Evolutionary conservation across 1,284 basidiomycete genomes (phyloP), one percentile per base, ranked within the genome.

Genomic region (Boletus smithii): DNA sequence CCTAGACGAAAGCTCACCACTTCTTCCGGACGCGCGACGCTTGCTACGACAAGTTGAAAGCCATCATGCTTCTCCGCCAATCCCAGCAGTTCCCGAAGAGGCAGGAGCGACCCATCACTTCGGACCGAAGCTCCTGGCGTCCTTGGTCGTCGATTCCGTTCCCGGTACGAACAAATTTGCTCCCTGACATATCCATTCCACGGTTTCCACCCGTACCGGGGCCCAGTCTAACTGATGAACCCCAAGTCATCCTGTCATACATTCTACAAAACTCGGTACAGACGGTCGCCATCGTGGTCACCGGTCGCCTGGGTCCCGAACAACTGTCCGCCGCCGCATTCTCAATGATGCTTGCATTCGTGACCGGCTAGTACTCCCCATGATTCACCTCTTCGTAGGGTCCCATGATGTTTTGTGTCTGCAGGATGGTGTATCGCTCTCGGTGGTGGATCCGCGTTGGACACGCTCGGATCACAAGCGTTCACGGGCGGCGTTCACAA

Each of bases 341-440:
- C 57, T 77, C 82, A 22, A 68, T 85, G 58, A 88, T 88, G 85
- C 67, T 88, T 53, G 85, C 85, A 14, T 85, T 81, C 62, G 85
- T 88, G 26, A 82, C 84, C 73, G 82, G 85, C 77, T 64, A 79
- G 83, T 82, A 61, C 54, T 61, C 53, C 27, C 51, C 54, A 42
- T 54, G 51, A 56, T 46, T 50, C 57, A 9, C 24, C 9, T 53
- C 60, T 58, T 55, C n/a, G n/a, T n/a, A 64, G 70, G 73, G 73
- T 81, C 79, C 75, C 77, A 81, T 70, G 59, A 80, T 68, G 58
- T 59, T 56, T 62, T 35, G 23, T 24, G 8, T 54, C 50, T 58
- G 53, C 50, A 85, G 85, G 84, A 18, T 86, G 85, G 83, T 82
- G 80, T 57, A 73, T 88, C 48, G 85, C 85, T 5, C 73, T 89